Base-by-base conservation (phyloP, 805 yeast species). In the Schizosaccharomyces japonicus region DNA sequence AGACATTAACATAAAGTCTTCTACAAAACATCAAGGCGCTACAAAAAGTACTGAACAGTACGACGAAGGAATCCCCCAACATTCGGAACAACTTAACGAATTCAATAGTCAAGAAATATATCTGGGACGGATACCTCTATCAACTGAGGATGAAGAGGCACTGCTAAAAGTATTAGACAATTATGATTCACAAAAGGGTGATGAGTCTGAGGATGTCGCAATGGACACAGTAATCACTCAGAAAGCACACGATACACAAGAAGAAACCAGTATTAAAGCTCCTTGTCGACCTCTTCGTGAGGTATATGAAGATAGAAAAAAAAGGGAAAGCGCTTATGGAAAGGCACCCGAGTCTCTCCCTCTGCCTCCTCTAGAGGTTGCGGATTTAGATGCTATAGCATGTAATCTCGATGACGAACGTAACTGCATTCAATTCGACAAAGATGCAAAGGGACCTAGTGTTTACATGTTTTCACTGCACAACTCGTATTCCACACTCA, bases 401-500 rank as follows among this genome's bases (percentile, higher is more conserved):
- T 67, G 74, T 52, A 72, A 75, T 49, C 80, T 90, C 28, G 80
- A 75, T 55, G 96, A 87, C 60, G 73, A 87, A 5, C 69, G 94
- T 50, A 72, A 80, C 30, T 73, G 77, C 52, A 74, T 87, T 50
- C 71, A 67, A 53, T 60, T 87, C 47, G 80, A 75, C 21, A 67
- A 76, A 4, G 94, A 81, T 62, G 79, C 92, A 3, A 68, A 83
- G 23, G 72, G 87, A 21, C 98, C 98, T 21, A 80, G 93, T 49
- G 94, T 87, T 32, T 87, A 95, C 63, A 82, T 87, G 94, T 90
- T 90, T 65, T 87, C 96, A 1, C 84, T 90, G 65, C 98, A 90
- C 66, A 90, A 90, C 63, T 81, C 95, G 7, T 79, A 82, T 59
- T 78, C 79, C 53, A 92, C 80, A 51, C 66, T 90, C 69, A 80